Percentiles rank a stretch among this genome's conserved stretches.
Conservation (phyloP, 371 early-diverging fungal genomes). For the Mucor indicus region DNA sequence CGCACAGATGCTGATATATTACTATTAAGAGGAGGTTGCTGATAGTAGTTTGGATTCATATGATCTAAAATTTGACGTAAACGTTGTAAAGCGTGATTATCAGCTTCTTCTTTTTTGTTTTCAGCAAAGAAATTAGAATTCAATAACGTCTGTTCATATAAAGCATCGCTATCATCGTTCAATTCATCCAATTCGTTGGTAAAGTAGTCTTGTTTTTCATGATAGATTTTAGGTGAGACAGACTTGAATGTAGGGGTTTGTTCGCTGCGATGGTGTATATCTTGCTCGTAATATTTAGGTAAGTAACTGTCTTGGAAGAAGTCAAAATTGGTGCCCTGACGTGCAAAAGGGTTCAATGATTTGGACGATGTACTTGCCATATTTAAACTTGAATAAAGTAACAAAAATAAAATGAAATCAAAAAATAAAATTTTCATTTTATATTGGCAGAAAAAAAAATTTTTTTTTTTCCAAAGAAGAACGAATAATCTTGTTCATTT, state of each 20-base stretch:
- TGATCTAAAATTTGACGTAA: conserved; percentile 11
- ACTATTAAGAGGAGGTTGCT: no score
- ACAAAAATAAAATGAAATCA: no score
- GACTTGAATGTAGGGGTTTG: conserved; percentile 2
- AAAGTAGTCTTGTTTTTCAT: neutral
- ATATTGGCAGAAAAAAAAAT: no score
- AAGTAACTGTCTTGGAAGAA: neutral
- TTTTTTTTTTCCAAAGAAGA: no score
- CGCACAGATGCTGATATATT: no score
- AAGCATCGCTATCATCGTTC: conserved; percentile 4
- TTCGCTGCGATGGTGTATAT: neutral
- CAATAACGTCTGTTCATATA: conserved; percentile 11
- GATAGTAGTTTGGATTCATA: conserved; percentile 6
- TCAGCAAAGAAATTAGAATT: conserved; percentile 2
- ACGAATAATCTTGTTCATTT: no score
- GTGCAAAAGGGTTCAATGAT: neutral
- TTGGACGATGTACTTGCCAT: neutral
- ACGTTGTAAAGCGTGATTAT: neutral
- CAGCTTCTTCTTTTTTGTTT: neutral
- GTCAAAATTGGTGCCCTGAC: neutral
- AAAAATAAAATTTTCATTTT: no score
- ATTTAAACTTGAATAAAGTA: no score
- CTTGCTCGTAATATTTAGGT: conserved; percentile 7
- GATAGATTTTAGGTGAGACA: conserved; percentile 4
- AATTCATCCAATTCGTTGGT: neutral